Conservation (phyloP, 768 basidiomycete species). For the Calocera viscosa region DNA sequence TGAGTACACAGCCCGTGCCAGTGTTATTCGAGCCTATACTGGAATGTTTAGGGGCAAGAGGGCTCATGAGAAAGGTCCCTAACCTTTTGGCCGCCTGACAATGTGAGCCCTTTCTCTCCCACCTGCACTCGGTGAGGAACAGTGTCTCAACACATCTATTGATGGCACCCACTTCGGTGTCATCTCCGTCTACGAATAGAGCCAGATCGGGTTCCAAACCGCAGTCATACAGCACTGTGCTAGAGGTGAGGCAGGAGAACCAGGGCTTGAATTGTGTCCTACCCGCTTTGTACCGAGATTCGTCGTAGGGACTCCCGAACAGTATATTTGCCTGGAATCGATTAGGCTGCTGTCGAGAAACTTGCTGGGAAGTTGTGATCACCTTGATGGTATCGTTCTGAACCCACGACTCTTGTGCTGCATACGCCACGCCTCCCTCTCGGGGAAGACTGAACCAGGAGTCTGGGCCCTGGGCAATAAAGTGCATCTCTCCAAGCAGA, state of each 20-base stretch:
- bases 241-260: neutral
- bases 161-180: slow-evolving; percentile 19
- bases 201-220: slow-evolving; percentile 27
- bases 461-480: slow-evolving; percentile 17
- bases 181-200: slow-evolving; percentile 27
- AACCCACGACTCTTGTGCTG: slow-evolving; percentile 30
- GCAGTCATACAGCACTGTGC: slow-evolving; percentile 14
- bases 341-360: neutral
- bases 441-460: slow-evolving; percentile 28
- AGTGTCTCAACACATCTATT: neutral
- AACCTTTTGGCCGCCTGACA: slow-evolving; percentile 20
- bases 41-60: too few species aligned
- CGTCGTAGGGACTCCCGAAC: slow-evolving; percentile 27
- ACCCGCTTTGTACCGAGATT: slow-evolving; percentile 23
- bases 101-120: slow-evolving; percentile 29
- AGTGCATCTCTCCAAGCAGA: slow-evolving; percentile 30
- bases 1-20: slow-evolving; percentile 26
- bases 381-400: slow-evolving; percentile 22
- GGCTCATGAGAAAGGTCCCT: neutral
- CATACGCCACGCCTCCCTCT: slow-evolving; percentile 27
- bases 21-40: slow-evolving; percentile 25
- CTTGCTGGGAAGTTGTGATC: neutral
- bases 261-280: neutral
- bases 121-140: slow-evolving; percentile 17
- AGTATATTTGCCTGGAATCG: slow-evolving; percentile 26